A percentile compares a stretch with the other conserved stretches of the same genome.
These are phyloP conservation scores for Paecilomyces fulvus DNA, from an alignment of 2,329 filamentous ascomycete genomes.

Conservation along the genomic window DNA sequence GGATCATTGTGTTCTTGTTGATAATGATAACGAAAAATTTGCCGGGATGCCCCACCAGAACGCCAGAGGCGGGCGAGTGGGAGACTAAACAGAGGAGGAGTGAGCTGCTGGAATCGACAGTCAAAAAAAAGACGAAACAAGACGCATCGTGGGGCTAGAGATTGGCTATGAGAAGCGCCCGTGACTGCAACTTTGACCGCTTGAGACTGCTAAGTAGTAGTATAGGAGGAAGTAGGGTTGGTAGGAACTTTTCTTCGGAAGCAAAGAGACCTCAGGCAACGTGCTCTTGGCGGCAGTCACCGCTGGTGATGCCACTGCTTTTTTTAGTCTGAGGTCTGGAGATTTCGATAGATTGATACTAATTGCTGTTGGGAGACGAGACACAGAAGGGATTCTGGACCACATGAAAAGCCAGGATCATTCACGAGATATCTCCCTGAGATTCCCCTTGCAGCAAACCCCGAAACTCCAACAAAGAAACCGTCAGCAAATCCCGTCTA, in stretches of 20 bases:
- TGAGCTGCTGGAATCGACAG: not conserved
- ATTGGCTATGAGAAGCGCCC: not conserved
- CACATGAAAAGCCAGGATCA: not conserved
- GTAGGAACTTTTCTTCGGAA: not conserved
- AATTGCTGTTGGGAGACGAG: too few relatives aligned
- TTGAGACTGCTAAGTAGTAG: not conserved
- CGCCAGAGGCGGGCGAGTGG: not conserved
- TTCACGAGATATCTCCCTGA: not conserved
- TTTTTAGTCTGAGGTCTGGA: not conserved
- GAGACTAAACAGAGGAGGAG: not conserved
- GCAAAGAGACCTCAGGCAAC: not conserved
- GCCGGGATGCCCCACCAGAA: not conserved
- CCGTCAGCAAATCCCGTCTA: not conserved
- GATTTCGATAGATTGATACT: not conserved
- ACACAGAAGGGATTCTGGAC: not conserved
- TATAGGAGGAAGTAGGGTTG: not conserved
- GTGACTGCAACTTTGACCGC: not conserved
- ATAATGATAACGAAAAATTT: constrained; percentile 1
- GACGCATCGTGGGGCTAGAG: not conserved
- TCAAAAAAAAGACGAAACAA: not conserved
- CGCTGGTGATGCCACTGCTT: not conserved
- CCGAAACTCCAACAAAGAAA: not conserved
- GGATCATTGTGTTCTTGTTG: not conserved
- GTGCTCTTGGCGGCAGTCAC: not conserved
- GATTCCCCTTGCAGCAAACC: not conserved